Evolutionary conservation across 1,139 yeast species (phyloP), one percentile per base, ranked within the genome.

Genomic region (Candida sp.): DNA sequence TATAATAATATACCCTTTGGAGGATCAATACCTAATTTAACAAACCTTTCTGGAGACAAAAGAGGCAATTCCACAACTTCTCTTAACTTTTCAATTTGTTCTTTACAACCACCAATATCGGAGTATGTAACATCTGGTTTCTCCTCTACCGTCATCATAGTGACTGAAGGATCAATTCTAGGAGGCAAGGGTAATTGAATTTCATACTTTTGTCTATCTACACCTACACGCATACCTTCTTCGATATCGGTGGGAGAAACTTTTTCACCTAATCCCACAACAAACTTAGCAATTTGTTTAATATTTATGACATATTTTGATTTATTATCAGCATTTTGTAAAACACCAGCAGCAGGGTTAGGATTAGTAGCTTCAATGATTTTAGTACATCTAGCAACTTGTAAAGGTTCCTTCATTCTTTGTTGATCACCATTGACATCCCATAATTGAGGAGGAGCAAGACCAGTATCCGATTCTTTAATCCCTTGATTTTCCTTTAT

Each of bases 111-210:
- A 56, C 99, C 99, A 48, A 93, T 93, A 64, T 93, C 99, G 50
- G 87, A 80, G 61, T 86, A 86, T 8, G 95, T 86, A 33, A 86
- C 93, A 66, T 86, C 95, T 15, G 99, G 99, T 66, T 93, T 93
- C 64, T 93, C 99, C 66, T 93, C 99, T 42, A 93, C 99, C 1
- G 98, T 91, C 99, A 93, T 93, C 99, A 93, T 93, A n/a, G 99
- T 93, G 43, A 93, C 99, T 15, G 91, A 81, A 8, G 99, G 98
- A 65, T 93, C 99, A 61, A 93, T 93, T 61, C 96, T 77, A 43
- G 99, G 99, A 21, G 99, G 99, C 53, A 95, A 75, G 22, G 99
- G 99, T 57, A 93, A 77, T 74, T 90, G 96, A 61, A 93, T 93
- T 65, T 91, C 96, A 68, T 95, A 93, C 67, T 93, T 93, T 60